Conservation (phyloP, 1,284 basidiomycete species). For the Thelephora terrestris region DNA sequence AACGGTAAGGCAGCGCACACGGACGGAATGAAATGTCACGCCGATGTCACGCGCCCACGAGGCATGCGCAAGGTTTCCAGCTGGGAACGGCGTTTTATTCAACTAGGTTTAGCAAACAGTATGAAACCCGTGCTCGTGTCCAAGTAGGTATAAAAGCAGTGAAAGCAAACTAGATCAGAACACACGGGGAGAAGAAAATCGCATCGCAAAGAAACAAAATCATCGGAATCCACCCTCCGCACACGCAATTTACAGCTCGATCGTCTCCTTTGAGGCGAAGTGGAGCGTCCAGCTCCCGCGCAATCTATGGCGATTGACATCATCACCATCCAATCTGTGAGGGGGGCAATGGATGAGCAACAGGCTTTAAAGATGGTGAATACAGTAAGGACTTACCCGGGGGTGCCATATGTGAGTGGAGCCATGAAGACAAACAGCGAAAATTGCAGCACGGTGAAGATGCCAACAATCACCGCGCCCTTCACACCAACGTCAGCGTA, state of each 20-base stretch:
- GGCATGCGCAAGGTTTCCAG: background rate
- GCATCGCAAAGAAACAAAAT: too few species aligned
- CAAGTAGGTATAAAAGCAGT: too few species aligned
- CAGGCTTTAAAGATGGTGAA: background rate
- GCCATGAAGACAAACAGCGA: conserved; percentile 67
- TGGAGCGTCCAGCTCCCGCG: conserved; percentile 77
- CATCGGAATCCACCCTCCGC: too few species aligned
- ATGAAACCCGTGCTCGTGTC: too few species aligned
- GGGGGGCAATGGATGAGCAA: conserved; percentile 10
- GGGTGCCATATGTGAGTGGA: conserved; percentile 87
- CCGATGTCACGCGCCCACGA: background rate
- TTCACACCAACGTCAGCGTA: conserved; percentile 68
- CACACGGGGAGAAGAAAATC: too few species aligned
- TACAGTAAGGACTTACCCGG: conserved; percentile 52
- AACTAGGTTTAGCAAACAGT: too few species aligned
- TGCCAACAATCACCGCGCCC: conserved; percentile 51
- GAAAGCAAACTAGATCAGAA: too few species aligned
- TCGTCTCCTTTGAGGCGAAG: conserved; percentile 64
- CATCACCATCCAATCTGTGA: conserved; percentile 57
- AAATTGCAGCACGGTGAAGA: conserved; percentile 53
- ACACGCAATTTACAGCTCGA: background rate
- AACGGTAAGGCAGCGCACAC: background rate
- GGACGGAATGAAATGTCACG: background rate
- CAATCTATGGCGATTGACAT: conserved; percentile 63
- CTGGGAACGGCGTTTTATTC: too few species aligned